Conservation (phyloP, 352 stramenopile species). For the Aphanomyces invadans region DNA sequence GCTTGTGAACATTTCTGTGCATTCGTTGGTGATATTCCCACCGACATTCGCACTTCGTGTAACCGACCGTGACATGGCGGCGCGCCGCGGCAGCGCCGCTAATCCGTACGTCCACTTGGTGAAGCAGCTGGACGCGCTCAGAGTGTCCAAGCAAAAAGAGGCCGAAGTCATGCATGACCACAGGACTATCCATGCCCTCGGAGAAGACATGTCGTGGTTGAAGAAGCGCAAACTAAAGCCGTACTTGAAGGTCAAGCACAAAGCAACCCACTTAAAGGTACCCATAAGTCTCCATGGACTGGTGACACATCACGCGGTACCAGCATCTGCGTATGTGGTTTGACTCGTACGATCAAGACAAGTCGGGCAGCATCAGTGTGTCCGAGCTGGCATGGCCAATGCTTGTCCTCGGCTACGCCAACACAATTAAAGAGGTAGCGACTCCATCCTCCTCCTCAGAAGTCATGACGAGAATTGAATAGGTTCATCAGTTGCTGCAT, state of each 20-base stretch:
- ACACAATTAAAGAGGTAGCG: neutral
- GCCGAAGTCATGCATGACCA: neutral
- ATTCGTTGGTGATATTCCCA: neutral
- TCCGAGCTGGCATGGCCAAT: slow-evolving; percentile 3
- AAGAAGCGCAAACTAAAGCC: neutral
- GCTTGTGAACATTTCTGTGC: neutral
- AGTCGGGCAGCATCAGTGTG: slow-evolving; percentile 2
- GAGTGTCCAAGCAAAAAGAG: neutral
- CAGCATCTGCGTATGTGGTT: slow-evolving; percentile 8
- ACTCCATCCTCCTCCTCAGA: no score
- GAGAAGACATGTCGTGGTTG: neutral
- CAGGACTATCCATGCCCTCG: neutral
- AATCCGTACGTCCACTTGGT: neutral
- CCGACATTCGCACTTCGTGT: neutral
- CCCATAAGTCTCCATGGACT: neutral
- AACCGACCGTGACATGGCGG: neutral
- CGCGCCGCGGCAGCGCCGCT: neutral
- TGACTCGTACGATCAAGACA: slow-evolving; percentile 15
- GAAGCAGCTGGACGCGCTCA: neutral
- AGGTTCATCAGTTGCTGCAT: slow-evolving; percentile 52
- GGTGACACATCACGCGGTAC: neutral
- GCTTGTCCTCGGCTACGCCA: slow-evolving; percentile 7
- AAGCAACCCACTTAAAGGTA: neutral
- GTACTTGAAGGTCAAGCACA: neutral
- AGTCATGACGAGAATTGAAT: neutral